A percentile compares a stretch with the other conserved stretches of the same genome.
These are phyloP conservation scores for Fraxinus nigra DNA, from an alignment of 305 asterid genomes.

Conservation along the genomic window DNA sequence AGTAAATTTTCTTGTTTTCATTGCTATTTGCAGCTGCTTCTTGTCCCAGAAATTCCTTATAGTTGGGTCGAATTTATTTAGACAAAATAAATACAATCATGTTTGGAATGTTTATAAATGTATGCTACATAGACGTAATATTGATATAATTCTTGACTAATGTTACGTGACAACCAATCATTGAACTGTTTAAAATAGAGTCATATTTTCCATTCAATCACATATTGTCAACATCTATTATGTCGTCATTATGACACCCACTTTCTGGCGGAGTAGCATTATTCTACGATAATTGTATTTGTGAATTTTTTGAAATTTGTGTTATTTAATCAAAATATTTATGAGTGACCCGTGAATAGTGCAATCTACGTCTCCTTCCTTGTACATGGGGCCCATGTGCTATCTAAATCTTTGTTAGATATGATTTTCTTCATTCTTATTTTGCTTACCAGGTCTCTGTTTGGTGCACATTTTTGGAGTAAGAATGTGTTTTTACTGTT, in stretches of 20 bases:
- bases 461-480: too few species aligned
- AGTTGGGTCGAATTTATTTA: neutral
- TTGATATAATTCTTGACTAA: neutral
- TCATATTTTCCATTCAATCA: neutral
- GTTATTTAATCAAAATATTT: neutral
- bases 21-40: neutral
- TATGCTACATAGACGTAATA: neutral
- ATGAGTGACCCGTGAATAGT: neutral
- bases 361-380: neutral
- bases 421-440: neutral
- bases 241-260: neutral
- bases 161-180: neutral
- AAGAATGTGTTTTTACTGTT: too few species aligned
- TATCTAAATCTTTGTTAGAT: neutral
- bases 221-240: neutral
- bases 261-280: neutral
- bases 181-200: too few species aligned
- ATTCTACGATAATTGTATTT: neutral
- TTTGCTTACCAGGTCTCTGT: neutral
- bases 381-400: neutral
- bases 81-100: neutral
- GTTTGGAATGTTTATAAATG: neutral
- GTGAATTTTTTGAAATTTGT: neutral
- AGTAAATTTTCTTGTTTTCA: constrained; percentile 14
- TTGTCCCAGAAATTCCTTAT: neutral